Evolutionary conservation across 2,329 filamentous ascomycete genomes (phyloP).

Genomic region (Ilyonectria robusta): DNA sequence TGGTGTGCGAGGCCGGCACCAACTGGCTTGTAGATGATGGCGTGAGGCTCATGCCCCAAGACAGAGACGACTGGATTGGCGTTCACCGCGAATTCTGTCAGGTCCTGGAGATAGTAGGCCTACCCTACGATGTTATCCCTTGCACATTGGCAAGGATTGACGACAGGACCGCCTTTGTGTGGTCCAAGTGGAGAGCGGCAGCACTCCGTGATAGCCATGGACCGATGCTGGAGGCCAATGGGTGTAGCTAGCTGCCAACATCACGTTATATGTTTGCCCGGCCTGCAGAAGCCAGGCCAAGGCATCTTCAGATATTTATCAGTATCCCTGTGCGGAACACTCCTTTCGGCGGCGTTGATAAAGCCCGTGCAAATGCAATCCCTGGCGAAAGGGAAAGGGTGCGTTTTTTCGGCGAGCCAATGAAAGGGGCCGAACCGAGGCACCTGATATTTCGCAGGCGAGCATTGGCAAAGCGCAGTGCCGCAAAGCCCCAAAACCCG

Average conservation of each 20-base stretch:
- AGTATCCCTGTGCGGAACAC: constrained; percentile 23
- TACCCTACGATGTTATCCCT: constrained; percentile 28
- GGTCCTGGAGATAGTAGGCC: constrained; percentile 16
- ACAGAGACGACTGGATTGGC: constrained; percentile 17
- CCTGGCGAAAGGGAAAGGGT: background rate
- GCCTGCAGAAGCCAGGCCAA: background rate
- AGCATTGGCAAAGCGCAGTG: background rate
- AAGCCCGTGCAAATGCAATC: constrained; percentile 19
- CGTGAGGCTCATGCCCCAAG: constrained; percentile 35
- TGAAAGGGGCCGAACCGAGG: constrained; percentile 24
- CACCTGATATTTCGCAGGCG: constrained; percentile 19
- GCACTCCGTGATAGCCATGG: constrained; percentile 5
- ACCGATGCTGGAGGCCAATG: constrained; percentile 15
- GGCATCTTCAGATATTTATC: constrained; percentile 32
- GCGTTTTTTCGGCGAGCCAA: constrained; percentile 13
- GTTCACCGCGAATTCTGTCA: constrained; percentile 28
- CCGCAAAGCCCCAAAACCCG: background rate
- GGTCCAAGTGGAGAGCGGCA: constrained; percentile 21
- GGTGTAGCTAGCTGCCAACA: constrained; percentile 11
- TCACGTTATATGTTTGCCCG: constrained; percentile 20
- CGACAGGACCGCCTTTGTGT: constrained; percentile 24
- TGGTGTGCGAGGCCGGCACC: constrained; percentile 54
- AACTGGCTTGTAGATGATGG: constrained; percentile 35
- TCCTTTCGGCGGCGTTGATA: constrained; percentile 6
- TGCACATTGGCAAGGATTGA: constrained; percentile 13